Evolutionary conservation across 2,329 filamentous ascomycete species (phyloP).

Genomic region (Fusarium robinianum): DNA sequence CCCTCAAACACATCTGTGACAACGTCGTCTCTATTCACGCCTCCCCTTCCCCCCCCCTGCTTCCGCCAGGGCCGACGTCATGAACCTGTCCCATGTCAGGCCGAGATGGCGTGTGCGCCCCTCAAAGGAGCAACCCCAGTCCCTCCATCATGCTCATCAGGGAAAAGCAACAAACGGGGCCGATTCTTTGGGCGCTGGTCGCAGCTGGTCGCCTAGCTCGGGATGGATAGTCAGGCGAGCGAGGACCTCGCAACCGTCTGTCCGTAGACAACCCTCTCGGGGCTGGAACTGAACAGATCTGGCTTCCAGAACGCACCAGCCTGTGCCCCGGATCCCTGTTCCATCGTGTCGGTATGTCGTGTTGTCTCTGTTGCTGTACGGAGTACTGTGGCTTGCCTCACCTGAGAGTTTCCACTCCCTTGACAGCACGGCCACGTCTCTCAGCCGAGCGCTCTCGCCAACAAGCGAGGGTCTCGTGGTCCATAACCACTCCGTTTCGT

Average conservation of each 20-base stretch:
- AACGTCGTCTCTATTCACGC: constrained; percentile 20
- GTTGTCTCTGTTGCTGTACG: no score
- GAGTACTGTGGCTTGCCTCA: constrained; percentile 38
- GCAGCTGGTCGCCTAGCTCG: constrained; percentile 28
- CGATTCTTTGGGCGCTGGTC: constrained; percentile 30
- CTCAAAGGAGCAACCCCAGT: constrained; percentile 24
- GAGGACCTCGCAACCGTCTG: no score
- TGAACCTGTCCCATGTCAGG: constrained; percentile 32
- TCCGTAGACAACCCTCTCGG: no score
- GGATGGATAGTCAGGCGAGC: constrained; percentile 30
- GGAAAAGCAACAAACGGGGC: constrained; percentile 28
- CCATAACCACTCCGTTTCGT: no score
- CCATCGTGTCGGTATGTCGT: constrained; percentile 29
- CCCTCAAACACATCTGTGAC: constrained; percentile 26
- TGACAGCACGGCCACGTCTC: constrained; percentile 23
- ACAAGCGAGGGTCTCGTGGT: neutral
- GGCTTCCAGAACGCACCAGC: constrained; percentile 35
- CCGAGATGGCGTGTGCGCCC: constrained; percentile 33
- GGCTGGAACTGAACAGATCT: constrained; percentile 36
- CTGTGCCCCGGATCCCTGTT: constrained; percentile 24
- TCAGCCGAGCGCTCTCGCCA: constrained; percentile 19
- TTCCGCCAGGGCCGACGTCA: constrained; percentile 32
- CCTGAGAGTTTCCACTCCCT: constrained; percentile 27
- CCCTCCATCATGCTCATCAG: constrained; percentile 13
- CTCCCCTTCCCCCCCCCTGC: constrained; percentile 17